Percentiles rank a stretch among this genome's conserved stretches.
These are phyloP conservation scores for Allium fistulosum DNA, from an alignment of 106 monocot genomes.

Conservation along the genomic window DNA sequence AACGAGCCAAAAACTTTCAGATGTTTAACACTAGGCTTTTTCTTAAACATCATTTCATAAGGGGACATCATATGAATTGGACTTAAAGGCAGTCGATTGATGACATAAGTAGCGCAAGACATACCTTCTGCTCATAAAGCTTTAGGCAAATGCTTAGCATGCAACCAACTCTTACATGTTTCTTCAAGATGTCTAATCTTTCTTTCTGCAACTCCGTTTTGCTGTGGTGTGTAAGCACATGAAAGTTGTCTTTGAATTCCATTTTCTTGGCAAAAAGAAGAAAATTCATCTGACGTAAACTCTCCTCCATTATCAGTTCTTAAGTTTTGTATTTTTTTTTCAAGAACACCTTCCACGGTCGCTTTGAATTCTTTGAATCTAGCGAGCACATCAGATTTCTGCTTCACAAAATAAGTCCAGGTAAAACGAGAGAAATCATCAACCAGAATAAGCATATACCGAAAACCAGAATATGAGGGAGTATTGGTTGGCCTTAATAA, in stretches of 20 bases:
- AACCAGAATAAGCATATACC: background rate
- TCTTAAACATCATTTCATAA: background rate
- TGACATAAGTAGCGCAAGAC: no score
- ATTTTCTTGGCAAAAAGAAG: background rate
- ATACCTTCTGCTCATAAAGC: no score
- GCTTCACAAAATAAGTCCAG: background rate
- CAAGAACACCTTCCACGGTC: background rate
- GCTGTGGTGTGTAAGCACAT: background rate
- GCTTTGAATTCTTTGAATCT: conserved; percentile 2
- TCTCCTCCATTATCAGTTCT: background rate
- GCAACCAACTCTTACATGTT: no score
- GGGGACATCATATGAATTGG: background rate
- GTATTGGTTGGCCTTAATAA: no score
- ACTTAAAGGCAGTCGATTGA: no score
- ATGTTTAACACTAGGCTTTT: conserved; percentile 1
- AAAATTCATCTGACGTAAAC: background rate
- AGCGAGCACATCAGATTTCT: background rate
- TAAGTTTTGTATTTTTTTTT: background rate
- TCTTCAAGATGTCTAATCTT: background rate
- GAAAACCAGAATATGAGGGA: no score
- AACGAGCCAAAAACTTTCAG: background rate
- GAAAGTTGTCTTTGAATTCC: background rate
- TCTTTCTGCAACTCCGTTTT: background rate
- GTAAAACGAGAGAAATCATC: background rate
- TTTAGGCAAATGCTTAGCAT: no score